A percentile compares a stretch with the other conserved stretches of the same genome.
Evolutionary conservation across 192 early-diverging fungal species (phyloP).

Genomic region (Neocallimastix lanati): DNA sequence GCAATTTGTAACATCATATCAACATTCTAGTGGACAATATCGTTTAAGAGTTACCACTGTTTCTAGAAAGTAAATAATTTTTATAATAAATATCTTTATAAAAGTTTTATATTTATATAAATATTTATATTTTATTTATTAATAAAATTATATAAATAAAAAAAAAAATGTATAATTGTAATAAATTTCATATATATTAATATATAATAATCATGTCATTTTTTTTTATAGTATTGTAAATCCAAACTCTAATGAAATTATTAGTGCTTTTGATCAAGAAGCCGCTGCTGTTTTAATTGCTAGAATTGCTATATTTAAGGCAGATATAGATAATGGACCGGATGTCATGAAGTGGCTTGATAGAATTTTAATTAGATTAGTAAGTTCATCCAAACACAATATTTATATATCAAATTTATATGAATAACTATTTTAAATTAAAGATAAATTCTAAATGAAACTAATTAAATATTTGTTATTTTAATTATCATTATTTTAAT

Average conservation of each 20-base stretch:
- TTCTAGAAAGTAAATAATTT: slow-evolving; percentile 52
- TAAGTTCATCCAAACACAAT: no score
- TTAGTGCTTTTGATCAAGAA: slow-evolving; percentile 91
- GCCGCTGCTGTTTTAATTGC: slow-evolving; percentile 93
- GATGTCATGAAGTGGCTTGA: slow-evolving; percentile 96
- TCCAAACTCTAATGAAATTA: slow-evolving; percentile 63
- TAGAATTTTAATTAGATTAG: slow-evolving; percentile 90
- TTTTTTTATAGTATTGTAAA: slow-evolving; percentile 53
- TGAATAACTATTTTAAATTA: no score
- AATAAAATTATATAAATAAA: neutral
- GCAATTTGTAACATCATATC: slow-evolving; percentile 91
- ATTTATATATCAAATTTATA: no score
- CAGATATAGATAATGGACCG: slow-evolving; percentile 89
- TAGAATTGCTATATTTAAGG: slow-evolving; percentile 89
- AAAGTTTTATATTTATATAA: no score
- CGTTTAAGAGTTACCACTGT: slow-evolving; percentile 88
- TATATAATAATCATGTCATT: no score
- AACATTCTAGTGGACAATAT: slow-evolving; percentile 77
- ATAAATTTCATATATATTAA: neutral
- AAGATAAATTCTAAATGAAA: neutral
- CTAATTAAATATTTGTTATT: neutral
- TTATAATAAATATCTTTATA: no score
- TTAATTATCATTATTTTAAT: slow-evolving; percentile 2
- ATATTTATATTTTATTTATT: neutral
- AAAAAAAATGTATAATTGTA: neutral